Base-by-base conservation (phyloP, 2,329 filamentous ascomycete genomes). In the Venturia nashicola region DNA sequence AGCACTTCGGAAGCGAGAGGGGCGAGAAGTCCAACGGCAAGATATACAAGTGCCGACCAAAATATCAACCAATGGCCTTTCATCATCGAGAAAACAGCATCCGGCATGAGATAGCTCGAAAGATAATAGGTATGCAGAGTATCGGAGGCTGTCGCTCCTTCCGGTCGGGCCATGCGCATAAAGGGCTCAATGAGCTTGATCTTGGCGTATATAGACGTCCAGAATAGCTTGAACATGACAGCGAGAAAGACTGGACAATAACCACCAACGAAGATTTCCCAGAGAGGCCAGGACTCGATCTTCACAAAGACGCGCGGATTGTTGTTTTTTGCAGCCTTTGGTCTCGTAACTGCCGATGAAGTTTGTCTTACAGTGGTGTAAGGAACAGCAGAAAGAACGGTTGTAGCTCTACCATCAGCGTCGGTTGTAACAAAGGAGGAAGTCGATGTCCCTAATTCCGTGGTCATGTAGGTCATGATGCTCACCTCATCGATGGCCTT, bases 51-150 rank as follows among this genome's bases (percentile, higher is more conserved):
- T 39, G 64, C 64, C 12, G 60, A 55, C 42, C 27, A 42, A 23
- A 65, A 55, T 16, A 65, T 64, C 16, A 65, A 12, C 64, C 64
- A 65, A 39, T 65, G 59, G 11, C 59, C 64, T 36, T 64, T 55
- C 32, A 62, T 36, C 44, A 65, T 55, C 36, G 46, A 36, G n/a
- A 54, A 36, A 16, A 65, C 27, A 20, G 60, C 44, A 23, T 55
- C 60, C 16, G 60, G 61, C 20, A 48, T 63, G 12, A 65, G 51
- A 36, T 59, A 64, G 27, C 40, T 54, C 18, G 64, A 65, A 23
- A 65, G 60, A 43, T 63, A 65, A 39, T 63, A 65, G 3, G 64
- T 36, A 42, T 39, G 34, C 12, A 65, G 60, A 1, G 61, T 63
- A 18, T 63, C 48, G 4, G 59, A 27, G 3, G 61, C 44, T 2